Base-by-base conservation (phyloP, 108 stramenopile genomes). In the Licmophora abbreviata region DNA sequence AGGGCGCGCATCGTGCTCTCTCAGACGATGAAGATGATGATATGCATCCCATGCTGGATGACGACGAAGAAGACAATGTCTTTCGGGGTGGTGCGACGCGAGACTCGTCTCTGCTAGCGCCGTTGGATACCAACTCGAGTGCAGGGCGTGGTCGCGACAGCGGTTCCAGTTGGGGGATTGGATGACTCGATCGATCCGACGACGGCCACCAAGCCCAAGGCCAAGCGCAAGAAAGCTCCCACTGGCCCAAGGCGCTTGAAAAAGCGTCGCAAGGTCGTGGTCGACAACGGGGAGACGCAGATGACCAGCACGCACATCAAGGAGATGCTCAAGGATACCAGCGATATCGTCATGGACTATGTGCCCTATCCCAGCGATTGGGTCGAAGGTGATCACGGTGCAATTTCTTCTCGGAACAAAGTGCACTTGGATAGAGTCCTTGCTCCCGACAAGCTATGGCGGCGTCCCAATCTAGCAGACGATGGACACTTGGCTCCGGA, bases 261-360 rank as follows among this genome's bases (percentile, higher is more conserved):
- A 51, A 93, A 88, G 56, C 74, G 83, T 32, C 69, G 91, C 10
- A 83, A 81, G 59, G 71, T 93, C 56, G 59, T 83, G 21, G 79
- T 88, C 57, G 87, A 88, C 61, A 86, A 93, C 59, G 74, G 86
- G 61, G 54, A 66, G 28, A 93, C 85, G 3, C 84, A 93, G 54
- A 61, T 92, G 3, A 40, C 72, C 35, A 76, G 66, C 50, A 83
- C 77, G 8, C 75, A 88, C 42, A 88, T 92, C 55, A 75, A 76
- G 41, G 50, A 63, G 17, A 88, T 88, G 86, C 60, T 92, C 15
- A 29, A 40, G 1, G 76, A 88, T 56, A 84, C 86, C 9, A 58
- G 57, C n/a, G 86, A 86, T 46, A 84, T 86, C 47, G 64, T 75
- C 11, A 29, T 74, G 3, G 58, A 56, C 20, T 65, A 70, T 37